Conservation (phyloP, 176 grass and related monocot species). For the Areca catechu region DNA sequence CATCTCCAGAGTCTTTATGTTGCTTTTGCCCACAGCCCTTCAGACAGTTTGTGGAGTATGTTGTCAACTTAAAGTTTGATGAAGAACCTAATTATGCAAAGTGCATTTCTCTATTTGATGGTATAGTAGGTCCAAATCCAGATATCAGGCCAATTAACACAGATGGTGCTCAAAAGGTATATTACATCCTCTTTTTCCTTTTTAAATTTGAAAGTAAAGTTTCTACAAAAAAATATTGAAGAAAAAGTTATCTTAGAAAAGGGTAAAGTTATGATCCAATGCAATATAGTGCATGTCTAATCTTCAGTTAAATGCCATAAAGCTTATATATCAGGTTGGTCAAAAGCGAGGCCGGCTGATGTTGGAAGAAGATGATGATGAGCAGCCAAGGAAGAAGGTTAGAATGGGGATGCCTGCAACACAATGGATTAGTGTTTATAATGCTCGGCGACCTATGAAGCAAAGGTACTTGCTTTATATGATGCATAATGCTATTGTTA, state of each 20-base stretch:
- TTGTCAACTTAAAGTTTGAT: slow-evolving; percentile 99
- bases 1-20: slow-evolving; percentile 84
- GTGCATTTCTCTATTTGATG: slow-evolving; percentile 89
- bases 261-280: no score
- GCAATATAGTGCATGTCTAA: slow-evolving; percentile 18
- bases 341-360: slow-evolving; percentile 87
- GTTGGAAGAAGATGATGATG: slow-evolving; percentile 84
- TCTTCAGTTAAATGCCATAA: slow-evolving; percentile 41
- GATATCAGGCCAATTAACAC: slow-evolving; percentile 97
- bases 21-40: slow-evolving; percentile 80
- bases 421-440: slow-evolving; percentile 99
- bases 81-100: slow-evolving; percentile 97
- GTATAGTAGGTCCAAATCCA: slow-evolving; percentile 83
- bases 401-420: slow-evolving; percentile 95
- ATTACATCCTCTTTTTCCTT: slow-evolving; percentile 3
- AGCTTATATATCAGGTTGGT: slow-evolving; percentile 94
- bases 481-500: neutral
- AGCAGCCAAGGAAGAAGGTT: slow-evolving; percentile 92
- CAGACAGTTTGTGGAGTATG: slow-evolving; percentile 89
- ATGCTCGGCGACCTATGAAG: slow-evolving; percentile 84
- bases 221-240: neutral
- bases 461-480: slow-evolving; percentile 51
- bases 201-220: neutral
- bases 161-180: slow-evolving; percentile 98
- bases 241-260: no score